A percentile compares a stretch with the other conserved stretches of the same genome.
Conservation (phyloP, 345 rosid genomes). For the Raphanus raphanistrum region DNA sequence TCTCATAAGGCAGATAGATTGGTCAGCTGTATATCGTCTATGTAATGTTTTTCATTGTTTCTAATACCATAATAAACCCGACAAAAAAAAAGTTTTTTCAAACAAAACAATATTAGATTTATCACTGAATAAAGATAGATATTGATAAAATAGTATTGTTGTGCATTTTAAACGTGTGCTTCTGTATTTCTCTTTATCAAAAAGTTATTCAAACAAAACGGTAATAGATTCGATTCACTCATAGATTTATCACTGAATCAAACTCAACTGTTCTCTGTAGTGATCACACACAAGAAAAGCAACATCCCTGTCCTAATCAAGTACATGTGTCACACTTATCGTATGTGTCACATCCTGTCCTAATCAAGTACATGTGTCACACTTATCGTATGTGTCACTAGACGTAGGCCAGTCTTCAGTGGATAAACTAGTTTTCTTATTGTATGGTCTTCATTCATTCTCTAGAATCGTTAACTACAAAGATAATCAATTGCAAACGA, state of each 20-base stretch:
- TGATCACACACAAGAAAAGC: not conserved
- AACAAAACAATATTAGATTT: not conserved
- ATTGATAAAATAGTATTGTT: not conserved
- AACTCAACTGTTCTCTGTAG: not conserved
- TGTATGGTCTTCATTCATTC: not conserved
- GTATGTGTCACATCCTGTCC: not conserved
- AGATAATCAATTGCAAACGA: too few species aligned
- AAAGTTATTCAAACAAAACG: too few species aligned
- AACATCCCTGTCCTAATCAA: not conserved
- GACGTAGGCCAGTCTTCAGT: not conserved
- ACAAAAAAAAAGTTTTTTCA: too few species aligned
- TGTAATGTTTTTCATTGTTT: too few species aligned
- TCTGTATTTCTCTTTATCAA: not conserved
- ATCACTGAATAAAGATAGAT: not conserved
- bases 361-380: constrained; percentile 17
- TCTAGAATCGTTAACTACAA: not conserved
- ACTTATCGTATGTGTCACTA: not conserved
- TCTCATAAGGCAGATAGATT: too few species aligned
- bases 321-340: constrained; percentile 16
- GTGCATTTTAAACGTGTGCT: not conserved
- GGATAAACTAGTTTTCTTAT: constrained; percentile 3
- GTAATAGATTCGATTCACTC: too few species aligned
- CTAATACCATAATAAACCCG: too few species aligned
- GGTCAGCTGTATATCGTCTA: too few species aligned
- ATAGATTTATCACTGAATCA: not conserved